Evolutionary conservation across 176 grass and related monocot genomes (phyloP), one percentile per base, ranked within the genome.

Genomic region (Cocos nucifera): DNA sequence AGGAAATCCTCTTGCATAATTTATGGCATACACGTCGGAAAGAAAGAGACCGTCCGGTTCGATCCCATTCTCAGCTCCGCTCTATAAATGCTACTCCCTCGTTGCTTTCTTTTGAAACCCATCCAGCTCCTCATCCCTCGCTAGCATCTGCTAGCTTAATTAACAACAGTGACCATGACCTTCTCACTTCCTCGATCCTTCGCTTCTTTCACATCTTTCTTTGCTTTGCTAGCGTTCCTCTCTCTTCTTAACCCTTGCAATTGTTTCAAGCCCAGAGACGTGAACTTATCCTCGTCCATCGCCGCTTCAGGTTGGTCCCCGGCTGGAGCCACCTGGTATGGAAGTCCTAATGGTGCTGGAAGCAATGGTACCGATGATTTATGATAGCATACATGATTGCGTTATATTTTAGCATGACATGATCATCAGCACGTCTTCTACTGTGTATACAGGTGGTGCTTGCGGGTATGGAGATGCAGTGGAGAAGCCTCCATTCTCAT

Each of bases 281-380:
- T 25, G 71, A 95, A 66, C 53, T 22, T 32, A 12, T 82, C 86
- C 70, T 57, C 55, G 14, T 79, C 83, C 70, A 23, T 23, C 53
- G 53, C 58, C 44, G 64, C 73, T 65, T 32, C 55, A 50, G 70
- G 60, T n/a, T 97, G 92, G 92, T 27, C 30, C 17, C 12, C 26
- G 9, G 92, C 74, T 22, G 79, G 87, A 17, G 92, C 87, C 6
- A 97, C 92, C 6, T 97, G 92, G 92, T 97, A 97, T 19, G 92
- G 92, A 21, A 71, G 79, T 67, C 87, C 92, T 12, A 77, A 71
- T 23, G 87, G 92, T 35, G 80, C 87, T 65, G 92, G 92, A 24
- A 78, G 84, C 6, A 78, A 85, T 64, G 92, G 90, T 78, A 97
- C 82, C 35, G 86, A 28, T 28, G 27, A 28, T 28, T 4, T 28